Base-by-base conservation (phyloP, 768 basidiomycete genomes). In the Suillus clintonianus region DNA sequence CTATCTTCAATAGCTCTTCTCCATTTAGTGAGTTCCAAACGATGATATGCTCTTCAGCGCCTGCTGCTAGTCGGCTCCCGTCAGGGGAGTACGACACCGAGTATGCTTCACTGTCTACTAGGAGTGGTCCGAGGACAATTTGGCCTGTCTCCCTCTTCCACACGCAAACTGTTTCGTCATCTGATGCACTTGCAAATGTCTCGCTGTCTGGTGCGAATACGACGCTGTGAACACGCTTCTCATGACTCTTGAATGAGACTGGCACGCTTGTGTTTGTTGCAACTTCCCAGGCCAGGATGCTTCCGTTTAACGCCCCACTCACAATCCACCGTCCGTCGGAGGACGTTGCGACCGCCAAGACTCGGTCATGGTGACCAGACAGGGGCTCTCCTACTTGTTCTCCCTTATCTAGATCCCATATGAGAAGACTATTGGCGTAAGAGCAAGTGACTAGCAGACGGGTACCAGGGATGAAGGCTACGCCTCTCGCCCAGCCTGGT, bases 301-400 rank as follows among this genome's bases (percentile, higher is more conserved):
- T 91, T 14, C 97, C 91, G 74, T 99, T 97, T 79, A 98, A 99
- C 39, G 88, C 89, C 59, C 97, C 97, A 14, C 93, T 95, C 9
- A 97, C 96, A 68, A 99, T 91, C 94, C 95, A 91, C 68, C 92
- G 88, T 65, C 93, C 94, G 75, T 99, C 96, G 67, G 93, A 90
- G 51, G 93, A 95, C 53, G 95, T 92, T n/a, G 87, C 87, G 53
- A 91, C 88, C 54, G 84, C 85, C 59, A 90, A 80, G 63, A 90
- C 89, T 64, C 89, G 90, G 72, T 90, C 89, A 86, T 86, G 57
- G 54, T 62, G 62, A 27, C 62, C 62, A 22, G 17, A 27, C 22
- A 50, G 27, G 7, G 48, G 48, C 48, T 50, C 22, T 37, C 59
- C 67, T 39, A 39, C 62, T 42, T 65, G 62, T 17, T 42, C 9